phyloP scores from a whole-genome alignment of 192 early-diverging fungal species.

The Gamsiella multidivaricata region DNA sequence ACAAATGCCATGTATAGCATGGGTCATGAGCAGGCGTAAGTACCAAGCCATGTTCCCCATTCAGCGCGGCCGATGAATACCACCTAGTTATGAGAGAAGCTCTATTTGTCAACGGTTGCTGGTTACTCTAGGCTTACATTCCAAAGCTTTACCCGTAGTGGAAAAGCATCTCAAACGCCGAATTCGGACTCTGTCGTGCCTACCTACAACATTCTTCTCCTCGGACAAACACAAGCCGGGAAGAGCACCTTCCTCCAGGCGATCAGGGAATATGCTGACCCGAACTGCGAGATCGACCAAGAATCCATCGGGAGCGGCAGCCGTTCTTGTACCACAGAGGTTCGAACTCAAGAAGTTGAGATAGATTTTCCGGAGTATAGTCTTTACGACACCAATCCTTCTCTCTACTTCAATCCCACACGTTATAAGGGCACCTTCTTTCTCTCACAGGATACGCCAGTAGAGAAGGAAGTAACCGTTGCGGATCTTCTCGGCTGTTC shows the following conservation, averaged over 20 bases:
- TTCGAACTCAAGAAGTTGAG: background rate
- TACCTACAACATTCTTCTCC: conserved; percentile 9
- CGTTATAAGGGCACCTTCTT: no score
- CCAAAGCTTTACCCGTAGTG: no score
- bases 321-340: background rate
- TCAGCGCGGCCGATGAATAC: no score
- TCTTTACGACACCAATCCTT: background rate
- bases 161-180: no score
- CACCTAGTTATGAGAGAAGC: no score
- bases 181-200: no score
- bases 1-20: no score
- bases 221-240: conserved; percentile 15
- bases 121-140: no score
- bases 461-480: background rate
- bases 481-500: no score
- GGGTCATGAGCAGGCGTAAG: no score
- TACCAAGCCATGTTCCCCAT: no score
- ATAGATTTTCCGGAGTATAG: background rate
- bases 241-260: conserved; percentile 9
- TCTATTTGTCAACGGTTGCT: no score
- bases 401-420: background rate
- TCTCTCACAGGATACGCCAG: background rate
- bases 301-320: background rate
- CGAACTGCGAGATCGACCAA: background rate
- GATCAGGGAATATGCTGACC: conserved; percentile 6